These are phyloP conservation scores for Marasmius sp. DNA, from an alignment of 1,284 basidiomycete species.

Conservation along the genomic window DNA sequence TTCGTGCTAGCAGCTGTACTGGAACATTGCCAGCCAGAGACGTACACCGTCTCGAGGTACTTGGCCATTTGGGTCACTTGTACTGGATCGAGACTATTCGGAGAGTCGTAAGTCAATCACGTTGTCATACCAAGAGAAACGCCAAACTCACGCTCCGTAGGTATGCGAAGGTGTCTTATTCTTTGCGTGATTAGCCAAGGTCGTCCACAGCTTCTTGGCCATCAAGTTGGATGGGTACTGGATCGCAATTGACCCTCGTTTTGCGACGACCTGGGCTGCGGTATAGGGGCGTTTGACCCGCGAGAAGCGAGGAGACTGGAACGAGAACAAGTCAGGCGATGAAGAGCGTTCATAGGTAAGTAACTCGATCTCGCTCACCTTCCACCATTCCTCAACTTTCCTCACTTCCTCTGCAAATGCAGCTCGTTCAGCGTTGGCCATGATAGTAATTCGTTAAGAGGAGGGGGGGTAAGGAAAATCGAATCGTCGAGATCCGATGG, in stretches of 20 bases:
- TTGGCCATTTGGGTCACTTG: slow-evolving; percentile 99
- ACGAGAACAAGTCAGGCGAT: neutral
- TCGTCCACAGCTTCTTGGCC: slow-evolving; percentile 85
- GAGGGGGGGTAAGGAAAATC: slow-evolving; percentile 9
- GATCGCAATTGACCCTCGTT: slow-evolving; percentile 87
- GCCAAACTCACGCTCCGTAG: slow-evolving; percentile 90
- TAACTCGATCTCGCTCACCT: slow-evolving; percentile 49
- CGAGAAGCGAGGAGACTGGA: slow-evolving; percentile 82
- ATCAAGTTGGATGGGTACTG: slow-evolving; percentile 85
- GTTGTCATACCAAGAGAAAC: neutral
- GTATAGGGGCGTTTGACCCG: slow-evolving; percentile 89
- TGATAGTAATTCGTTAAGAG: slow-evolving; percentile 26
- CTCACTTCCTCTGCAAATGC: slow-evolving; percentile 82
- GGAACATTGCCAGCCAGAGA: slow-evolving; percentile 96
- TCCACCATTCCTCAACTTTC: slow-evolving; percentile 90
- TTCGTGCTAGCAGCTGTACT: slow-evolving; percentile 91
- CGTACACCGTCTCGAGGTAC: slow-evolving; percentile 96
- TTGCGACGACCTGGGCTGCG: slow-evolving; percentile 90
- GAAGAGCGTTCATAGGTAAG: slow-evolving; percentile 5
- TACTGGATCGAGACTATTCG: slow-evolving; percentile 82
- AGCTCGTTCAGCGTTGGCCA: slow-evolving; percentile 58
- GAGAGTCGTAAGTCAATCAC: slow-evolving; percentile 3
- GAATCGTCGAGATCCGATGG: neutral
- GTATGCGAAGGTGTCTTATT: slow-evolving; percentile 84
- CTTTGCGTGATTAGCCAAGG: slow-evolving; percentile 69